Base-by-base conservation (phyloP, 164 flowering plant species). In the Buxus sempervirens region DNA sequence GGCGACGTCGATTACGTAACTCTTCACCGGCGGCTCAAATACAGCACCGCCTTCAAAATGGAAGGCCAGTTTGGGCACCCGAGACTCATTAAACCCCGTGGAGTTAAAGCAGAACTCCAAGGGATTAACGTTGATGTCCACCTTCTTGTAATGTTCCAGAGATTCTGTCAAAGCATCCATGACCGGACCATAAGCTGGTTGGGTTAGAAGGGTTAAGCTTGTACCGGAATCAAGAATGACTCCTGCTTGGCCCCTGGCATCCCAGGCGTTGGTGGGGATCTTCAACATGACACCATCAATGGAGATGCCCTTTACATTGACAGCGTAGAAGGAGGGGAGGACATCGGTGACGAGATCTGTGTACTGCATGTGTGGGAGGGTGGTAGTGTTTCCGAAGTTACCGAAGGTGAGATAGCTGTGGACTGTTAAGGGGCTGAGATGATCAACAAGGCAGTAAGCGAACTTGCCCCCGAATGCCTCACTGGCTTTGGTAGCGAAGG, bases 381-480 rank as follows among this genome's bases (percentile, higher is more conserved):
- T n/a, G n/a, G n/a, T n/a, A n/a, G 38, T 32, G 7, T 32, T 32
- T 32, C 38, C 38, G 7, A 32, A 32, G 3, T 32, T 32, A 5
- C 92, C 93, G 53, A 89, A 83, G 14, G 75, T 67, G 71, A 89
- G 86, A 64, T 78, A 86, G 32, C 73, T 86, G 7, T 85, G 62
- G 21, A 76, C 75, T 49, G 85, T 85, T 27, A 48, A 67, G 61
- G 79, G 85, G 74, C 88, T 85, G 14, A 88, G 68, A 65, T 88
- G 93, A 73, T 91, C 95, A 12, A 88, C 88, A 5, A 89, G 77
- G 75, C 95, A 89, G 67, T 88, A 91, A 0, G 96, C 82, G 76
- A 91, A 89, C 51, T 81, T 83, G 58, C 85, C 85, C 5, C 84
- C 88, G n/a, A 77, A 78, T 0, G n/a, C 22, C 0, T 67, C 14